These are phyloP conservation scores for Choanephora cucurbitarum DNA, from an alignment of 371 early-diverging fungal species.

Conservation along the genomic window DNA sequence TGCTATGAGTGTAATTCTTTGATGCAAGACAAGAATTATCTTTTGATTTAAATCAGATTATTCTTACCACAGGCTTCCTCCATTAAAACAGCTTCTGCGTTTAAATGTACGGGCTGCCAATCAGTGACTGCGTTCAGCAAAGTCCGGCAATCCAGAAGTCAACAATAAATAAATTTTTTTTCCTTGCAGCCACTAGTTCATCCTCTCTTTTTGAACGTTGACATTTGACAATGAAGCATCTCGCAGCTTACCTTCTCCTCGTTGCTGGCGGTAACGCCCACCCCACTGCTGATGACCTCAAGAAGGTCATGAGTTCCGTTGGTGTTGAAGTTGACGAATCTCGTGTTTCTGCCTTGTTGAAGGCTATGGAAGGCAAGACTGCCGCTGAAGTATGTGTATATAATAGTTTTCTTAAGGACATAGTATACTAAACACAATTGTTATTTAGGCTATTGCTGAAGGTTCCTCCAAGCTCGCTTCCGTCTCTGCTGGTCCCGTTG, in stretches of 20 bases:
- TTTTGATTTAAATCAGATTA: too few species aligned
- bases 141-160: background rate
- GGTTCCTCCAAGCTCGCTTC: conserved; percentile 90
- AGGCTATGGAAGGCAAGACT: conserved; percentile 86
- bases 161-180: conserved; percentile 28
- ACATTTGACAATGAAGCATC: conserved; percentile 79
- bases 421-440: background rate
- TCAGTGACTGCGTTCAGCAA: background rate
- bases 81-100: background rate
- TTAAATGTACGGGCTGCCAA: background rate
- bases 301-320: conserved; percentile 81
- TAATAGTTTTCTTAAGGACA: background rate
- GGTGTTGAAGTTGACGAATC: conserved; percentile 87
- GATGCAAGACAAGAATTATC: too few species aligned
- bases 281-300: conserved; percentile 79
- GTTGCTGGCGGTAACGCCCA: conserved; percentile 80
- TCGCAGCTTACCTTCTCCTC: conserved; percentile 95
- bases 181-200: conserved; percentile 19
- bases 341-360: conserved; percentile 72
- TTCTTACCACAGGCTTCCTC: too few species aligned
- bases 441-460: conserved; percentile 74
- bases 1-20: too few species aligned
- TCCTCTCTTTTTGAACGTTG: conserved; percentile 31
- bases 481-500: conserved; percentile 86
- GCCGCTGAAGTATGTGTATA: conserved; percentile 63